Evolutionary conservation across 2,329 filamentous ascomycete genomes (phyloP).

Genomic region (Hirsutella rhossiliensis): DNA sequence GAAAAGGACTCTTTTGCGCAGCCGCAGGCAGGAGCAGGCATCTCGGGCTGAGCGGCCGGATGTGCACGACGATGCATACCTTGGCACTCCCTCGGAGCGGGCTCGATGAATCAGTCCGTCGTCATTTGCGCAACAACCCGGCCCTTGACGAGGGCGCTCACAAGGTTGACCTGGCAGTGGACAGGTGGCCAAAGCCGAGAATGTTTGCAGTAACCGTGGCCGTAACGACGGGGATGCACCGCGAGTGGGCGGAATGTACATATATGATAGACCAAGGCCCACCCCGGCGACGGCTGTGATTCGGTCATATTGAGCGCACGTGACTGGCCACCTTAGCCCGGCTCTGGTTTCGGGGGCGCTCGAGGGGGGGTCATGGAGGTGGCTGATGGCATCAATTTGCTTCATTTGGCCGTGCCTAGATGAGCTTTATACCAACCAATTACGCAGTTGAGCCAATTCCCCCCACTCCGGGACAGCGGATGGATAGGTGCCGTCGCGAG

Average conservation of each 20-base stretch:
- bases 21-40: constrained; percentile 11
- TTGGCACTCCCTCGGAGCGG: no score
- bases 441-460: constrained; percentile 3
- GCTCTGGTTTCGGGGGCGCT: not conserved
- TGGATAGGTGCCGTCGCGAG: constrained; percentile 1
- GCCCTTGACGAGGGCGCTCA: no score
- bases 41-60: not conserved
- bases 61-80: not conserved
- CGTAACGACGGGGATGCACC: no score
- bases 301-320: constrained; percentile 7
- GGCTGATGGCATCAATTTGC: constrained; percentile 11
- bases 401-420: constrained; percentile 10
- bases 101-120: no score
- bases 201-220: no score
- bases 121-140: no score
- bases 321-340: constrained; percentile 7
- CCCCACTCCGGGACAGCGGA: constrained; percentile 1
- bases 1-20: constrained; percentile 50
- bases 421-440: constrained; percentile 7
- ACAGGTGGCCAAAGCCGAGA: no score
- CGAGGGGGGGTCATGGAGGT: constrained; percentile 11
- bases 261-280: not conserved
- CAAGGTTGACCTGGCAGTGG: no score
- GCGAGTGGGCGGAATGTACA: no score
- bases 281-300: constrained; percentile 2